Evolutionary conservation across 208 protist species (phyloP).

Genomic region (Acanthamoeba castellanii): DNA sequence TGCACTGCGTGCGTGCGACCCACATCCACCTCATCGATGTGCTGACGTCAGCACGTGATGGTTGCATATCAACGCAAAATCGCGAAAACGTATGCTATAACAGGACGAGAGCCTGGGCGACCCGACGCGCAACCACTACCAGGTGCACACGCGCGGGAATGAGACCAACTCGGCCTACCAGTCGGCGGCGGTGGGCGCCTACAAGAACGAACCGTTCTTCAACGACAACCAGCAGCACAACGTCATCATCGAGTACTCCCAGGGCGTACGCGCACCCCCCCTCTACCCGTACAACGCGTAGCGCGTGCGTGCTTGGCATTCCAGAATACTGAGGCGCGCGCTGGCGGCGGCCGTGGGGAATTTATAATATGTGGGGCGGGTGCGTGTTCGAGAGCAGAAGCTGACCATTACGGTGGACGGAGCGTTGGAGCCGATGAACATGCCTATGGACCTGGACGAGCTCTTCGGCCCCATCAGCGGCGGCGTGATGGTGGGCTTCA

Average conservation of each 20-base stretch:
- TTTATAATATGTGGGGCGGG: no score
- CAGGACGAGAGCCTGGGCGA: conserved; percentile 2
- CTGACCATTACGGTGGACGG: not conserved
- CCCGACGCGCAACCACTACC: not conserved
- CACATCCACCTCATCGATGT: no score
- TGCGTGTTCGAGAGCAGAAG: not conserved
- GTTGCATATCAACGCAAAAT: no score
- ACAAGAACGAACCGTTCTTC: conserved; percentile 1
- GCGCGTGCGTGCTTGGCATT: no score
- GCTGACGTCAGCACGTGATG: no score
- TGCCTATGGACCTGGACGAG: not conserved
- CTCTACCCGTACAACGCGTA: no score
- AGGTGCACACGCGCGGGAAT: not conserved
- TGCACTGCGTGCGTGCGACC: not conserved
- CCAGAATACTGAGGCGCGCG: no score
- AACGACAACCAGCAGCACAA: not conserved
- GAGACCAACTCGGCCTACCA: not conserved
- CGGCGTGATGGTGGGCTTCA: not conserved
- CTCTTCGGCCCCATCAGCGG: not conserved
- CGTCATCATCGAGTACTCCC: not conserved
- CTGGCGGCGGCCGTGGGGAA: no score
- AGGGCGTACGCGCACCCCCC: not conserved
- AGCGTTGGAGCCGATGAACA: not conserved
- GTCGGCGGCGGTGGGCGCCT: not conserved
- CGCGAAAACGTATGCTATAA: no score